Evolutionary conservation across 805 yeast genomes (phyloP).

Genomic region (Kodamaea hsintzibuensis): DNA sequence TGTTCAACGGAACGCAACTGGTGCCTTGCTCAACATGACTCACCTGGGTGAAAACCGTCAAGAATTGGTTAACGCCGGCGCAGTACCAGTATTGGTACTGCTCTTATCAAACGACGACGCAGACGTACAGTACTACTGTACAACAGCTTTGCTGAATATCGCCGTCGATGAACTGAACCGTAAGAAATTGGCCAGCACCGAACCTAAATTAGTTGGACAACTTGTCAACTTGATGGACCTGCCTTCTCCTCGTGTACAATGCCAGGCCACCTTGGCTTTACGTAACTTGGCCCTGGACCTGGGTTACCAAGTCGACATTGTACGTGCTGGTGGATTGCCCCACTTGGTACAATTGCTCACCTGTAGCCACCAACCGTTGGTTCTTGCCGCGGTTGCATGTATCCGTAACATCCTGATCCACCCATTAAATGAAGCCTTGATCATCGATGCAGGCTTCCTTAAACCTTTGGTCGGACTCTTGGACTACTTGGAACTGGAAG

Average conservation of each 20-base stretch:
- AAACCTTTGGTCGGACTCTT: slow-evolving; percentile 85
- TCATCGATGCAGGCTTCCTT: slow-evolving; percentile 95
- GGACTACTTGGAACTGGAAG: slow-evolving; percentile 86
- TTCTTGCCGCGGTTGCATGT: slow-evolving; percentile 97
- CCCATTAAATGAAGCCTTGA: slow-evolving; percentile 92
- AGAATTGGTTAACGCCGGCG: slow-evolving; percentile 96
- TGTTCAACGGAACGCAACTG: slow-evolving; percentile 98
- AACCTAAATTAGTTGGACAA: slow-evolving; percentile 86
- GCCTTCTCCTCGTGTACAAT: slow-evolving; percentile 90
- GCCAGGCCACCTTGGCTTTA: slow-evolving; percentile 96
- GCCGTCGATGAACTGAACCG: slow-evolving; percentile 96
- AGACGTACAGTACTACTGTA: slow-evolving; percentile 97
- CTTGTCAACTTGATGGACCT: slow-evolving; percentile 91
- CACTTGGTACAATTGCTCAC: slow-evolving; percentile 88
- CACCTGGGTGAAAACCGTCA: slow-evolving; percentile 95
- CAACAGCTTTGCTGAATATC: slow-evolving; percentile 93
- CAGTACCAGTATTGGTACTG: slow-evolving; percentile 93
- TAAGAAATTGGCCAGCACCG: slow-evolving; percentile 83
- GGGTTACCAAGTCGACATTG: slow-evolving; percentile 93
- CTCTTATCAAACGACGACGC: slow-evolving; percentile 84
- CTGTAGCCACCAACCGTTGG: slow-evolving; percentile 86
- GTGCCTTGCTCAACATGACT: slow-evolving; percentile 96
- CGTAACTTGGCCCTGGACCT: slow-evolving; percentile 96
- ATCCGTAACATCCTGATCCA: slow-evolving; percentile 96
- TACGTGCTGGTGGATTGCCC: slow-evolving; percentile 92